phyloP scores from a whole-genome alignment of 495 filamentous ascomycete species.

The Rostrohypoxylon terebratum region DNA sequence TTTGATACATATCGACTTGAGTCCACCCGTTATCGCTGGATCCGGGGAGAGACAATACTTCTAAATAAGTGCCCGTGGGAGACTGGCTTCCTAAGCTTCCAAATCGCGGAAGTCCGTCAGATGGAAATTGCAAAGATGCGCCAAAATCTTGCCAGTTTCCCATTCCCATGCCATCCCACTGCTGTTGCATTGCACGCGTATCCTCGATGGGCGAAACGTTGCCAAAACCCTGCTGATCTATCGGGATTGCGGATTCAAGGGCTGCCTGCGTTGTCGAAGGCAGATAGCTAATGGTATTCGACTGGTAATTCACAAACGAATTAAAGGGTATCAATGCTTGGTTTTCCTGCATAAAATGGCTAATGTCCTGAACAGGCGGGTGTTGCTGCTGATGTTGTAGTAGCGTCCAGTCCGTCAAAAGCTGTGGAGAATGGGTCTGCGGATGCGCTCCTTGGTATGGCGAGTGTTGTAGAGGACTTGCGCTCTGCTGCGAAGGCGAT shows the following conservation, averaged over 20 bases:
- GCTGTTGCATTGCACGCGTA: slow-evolving; percentile 70
- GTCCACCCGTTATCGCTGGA: slow-evolving; percentile 90
- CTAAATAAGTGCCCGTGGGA: slow-evolving; percentile 83
- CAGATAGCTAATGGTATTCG: slow-evolving; percentile 74
- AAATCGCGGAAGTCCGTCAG: slow-evolving; percentile 65
- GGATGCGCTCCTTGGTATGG: slow-evolving; percentile 59
- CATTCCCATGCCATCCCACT: slow-evolving; percentile 60
- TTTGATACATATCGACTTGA: slow-evolving; percentile 70
- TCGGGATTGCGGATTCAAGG: slow-evolving; percentile 70
- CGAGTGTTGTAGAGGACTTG: slow-evolving; percentile 61
- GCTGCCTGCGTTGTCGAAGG: slow-evolving; percentile 74
- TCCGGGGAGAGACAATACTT: slow-evolving; percentile 80
- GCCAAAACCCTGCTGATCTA: slow-evolving; percentile 71
- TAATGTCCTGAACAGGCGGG: slow-evolving; percentile 62
- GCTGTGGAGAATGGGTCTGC: slow-evolving; percentile 53
- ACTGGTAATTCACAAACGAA: slow-evolving; percentile 63
- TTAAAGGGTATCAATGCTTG: slow-evolving; percentile 62
- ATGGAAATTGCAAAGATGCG: slow-evolving; percentile 64
- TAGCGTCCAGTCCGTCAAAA: slow-evolving; percentile 66
- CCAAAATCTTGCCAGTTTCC: slow-evolving; percentile 82
- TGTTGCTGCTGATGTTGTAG: slow-evolving; percentile 59
- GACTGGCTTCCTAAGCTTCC: slow-evolving; percentile 79
- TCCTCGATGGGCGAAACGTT: slow-evolving; percentile 73
- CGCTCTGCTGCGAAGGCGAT: slow-evolving; percentile 57
- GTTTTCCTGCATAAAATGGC: slow-evolving; percentile 64